phyloP scores from a whole-genome alignment of 306 rosid species.

The Acacia crassicarpa region DNA sequence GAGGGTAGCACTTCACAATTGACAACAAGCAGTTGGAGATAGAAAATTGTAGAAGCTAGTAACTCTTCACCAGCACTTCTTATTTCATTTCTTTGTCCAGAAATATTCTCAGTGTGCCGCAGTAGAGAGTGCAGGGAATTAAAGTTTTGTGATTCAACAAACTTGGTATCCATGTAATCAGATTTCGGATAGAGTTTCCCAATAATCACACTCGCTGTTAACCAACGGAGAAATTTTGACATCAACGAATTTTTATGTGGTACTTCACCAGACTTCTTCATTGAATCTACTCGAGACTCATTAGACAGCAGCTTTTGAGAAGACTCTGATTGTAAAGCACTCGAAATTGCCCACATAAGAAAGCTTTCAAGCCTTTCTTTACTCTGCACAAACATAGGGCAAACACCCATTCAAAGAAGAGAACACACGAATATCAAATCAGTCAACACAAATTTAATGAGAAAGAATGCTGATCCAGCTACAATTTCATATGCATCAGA shows the following conservation, averaged over 20 bases:
- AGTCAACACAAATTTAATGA: not conserved
- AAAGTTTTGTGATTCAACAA: constrained; percentile 29
- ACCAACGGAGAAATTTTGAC: constrained; percentile 71
- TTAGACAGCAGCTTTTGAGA: constrained; percentile 34
- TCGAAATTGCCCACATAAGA: constrained; percentile 66
- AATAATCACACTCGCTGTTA: constrained; percentile 67
- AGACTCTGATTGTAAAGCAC: constrained; percentile 58
- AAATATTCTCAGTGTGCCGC: constrained; percentile 39
- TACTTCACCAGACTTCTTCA: constrained; percentile 36
- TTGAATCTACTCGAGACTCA: constrained; percentile 35
- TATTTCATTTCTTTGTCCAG: constrained; percentile 38
- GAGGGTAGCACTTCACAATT: constrained; percentile 55
- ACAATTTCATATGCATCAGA: not conserved
- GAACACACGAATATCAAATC: not conserved
- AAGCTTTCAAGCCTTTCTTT: constrained; percentile 62
- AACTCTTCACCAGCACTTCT: constrained; percentile 50
- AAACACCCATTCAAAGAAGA: not conserved
- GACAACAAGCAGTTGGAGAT: constrained; percentile 60
- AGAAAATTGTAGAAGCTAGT: constrained; percentile 65
- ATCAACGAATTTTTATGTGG: constrained; percentile 45
- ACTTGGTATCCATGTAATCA: constrained; percentile 32
- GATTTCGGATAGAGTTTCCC: constrained; percentile 56
- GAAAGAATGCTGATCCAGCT: not conserved
- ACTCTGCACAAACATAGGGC: constrained; percentile 43
- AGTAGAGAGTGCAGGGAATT: constrained; percentile 57